These are phyloP conservation scores for Chimonanthus praecox DNA, from an alignment of 164 flowering plant species.

Conservation along the genomic window DNA sequence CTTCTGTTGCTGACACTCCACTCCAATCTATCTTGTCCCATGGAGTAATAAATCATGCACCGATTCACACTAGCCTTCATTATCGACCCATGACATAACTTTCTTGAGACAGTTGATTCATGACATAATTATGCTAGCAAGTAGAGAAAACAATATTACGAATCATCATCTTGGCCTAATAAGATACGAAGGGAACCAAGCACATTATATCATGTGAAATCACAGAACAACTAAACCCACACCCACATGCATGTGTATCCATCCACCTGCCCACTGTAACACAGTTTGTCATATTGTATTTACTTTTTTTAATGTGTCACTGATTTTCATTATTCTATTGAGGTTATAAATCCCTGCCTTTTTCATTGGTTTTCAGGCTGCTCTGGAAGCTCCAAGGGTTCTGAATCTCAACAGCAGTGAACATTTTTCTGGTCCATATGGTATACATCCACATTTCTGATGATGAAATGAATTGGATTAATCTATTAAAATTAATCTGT, in stretches of 20 bases:
- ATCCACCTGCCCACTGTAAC: not conserved
- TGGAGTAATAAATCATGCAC: not conserved
- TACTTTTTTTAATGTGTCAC: not conserved
- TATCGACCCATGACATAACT: too few relatives aligned
- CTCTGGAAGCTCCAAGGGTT: slow-evolving; percentile 77
- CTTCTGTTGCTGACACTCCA: not conserved
- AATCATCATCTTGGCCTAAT: too few relatives aligned
- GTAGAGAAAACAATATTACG: too few relatives aligned
- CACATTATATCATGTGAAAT: too few relatives aligned
- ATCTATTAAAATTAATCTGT: not conserved
- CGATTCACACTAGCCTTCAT: not conserved
- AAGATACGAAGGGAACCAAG: too few relatives aligned
- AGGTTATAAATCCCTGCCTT: not conserved
- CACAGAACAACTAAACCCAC: too few relatives aligned
- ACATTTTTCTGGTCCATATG: slow-evolving; percentile 83
- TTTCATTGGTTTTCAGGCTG: slow-evolving; percentile 47
- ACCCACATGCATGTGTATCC: too few relatives aligned
- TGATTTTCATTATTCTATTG: not conserved
- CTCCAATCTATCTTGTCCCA: not conserved
- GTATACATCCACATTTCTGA: slow-evolving; percentile 21
- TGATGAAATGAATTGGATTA: not conserved
- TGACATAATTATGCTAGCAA: too few relatives aligned
- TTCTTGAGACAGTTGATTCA: too few relatives aligned
- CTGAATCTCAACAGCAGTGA: slow-evolving; percentile 59
- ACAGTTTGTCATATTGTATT: not conserved